phyloP scores from a whole-genome alignment of 2,329 filamentous ascomycete genomes.

The Furcasterigmium sp. region DNA sequence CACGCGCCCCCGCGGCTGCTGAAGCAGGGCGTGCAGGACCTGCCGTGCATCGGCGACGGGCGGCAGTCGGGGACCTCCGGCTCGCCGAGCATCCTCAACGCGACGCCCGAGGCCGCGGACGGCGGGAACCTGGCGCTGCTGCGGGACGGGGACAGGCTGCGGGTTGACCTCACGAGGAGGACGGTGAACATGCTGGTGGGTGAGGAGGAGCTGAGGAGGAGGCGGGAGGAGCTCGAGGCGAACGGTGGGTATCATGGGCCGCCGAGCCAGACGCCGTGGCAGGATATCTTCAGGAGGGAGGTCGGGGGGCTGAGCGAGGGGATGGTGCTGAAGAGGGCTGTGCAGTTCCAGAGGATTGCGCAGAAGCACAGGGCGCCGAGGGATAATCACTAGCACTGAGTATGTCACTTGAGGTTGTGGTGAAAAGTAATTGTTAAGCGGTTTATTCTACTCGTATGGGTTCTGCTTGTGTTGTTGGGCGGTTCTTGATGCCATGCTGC shows the following conservation, averaged over 20 bases:
- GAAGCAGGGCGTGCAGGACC: conserved; percentile 35
- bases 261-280: conserved; percentile 43
- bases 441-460: no score
- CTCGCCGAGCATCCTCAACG: conserved; percentile 50
- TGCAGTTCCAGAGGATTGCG: conserved; percentile 40
- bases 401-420: no score
- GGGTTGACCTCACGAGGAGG: conserved; percentile 43
- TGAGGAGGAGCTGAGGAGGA: conserved; percentile 31
- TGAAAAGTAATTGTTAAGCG: no score
- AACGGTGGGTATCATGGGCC: conserved; percentile 30
- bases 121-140: conserved; percentile 48
- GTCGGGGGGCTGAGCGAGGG: conserved; percentile 37
- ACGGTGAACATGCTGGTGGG: conserved; percentile 41
- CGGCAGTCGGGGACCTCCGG: conserved; percentile 50
- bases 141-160: conserved; percentile 40
- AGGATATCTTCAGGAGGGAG: conserved; percentile 42
- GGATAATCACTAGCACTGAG: conserved; percentile 41
- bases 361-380: conserved; percentile 32
- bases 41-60: conserved; percentile 49
- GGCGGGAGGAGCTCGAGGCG: conserved; percentile 29
- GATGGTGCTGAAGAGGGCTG: conserved; percentile 39
- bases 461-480: no score
- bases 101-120: conserved; percentile 47
- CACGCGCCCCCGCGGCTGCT: conserved; percentile 38
- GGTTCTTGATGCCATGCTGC: no score